Percentiles rank a stretch among this genome's conserved stretches.
Evolutionary conservation across 202 grass and related monocot genomes (phyloP).

Genomic region (Schoenoplectus triqueter): DNA sequence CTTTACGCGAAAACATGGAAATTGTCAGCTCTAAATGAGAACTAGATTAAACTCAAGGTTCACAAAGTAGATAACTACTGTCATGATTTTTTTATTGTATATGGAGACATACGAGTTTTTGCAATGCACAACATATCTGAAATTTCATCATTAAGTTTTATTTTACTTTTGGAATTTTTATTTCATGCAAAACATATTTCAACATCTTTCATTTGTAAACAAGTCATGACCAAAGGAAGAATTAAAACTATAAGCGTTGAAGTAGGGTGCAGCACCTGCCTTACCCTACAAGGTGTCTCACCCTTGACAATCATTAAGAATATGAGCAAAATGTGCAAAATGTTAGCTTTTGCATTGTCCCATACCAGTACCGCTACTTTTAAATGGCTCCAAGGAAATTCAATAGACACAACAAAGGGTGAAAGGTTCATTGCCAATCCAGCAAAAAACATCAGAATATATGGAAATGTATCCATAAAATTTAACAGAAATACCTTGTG

Average conservation of each 20-base stretch:
- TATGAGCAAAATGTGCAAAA: neutral
- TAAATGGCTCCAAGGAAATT: neutral
- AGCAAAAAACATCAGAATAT: constrained; percentile 1
- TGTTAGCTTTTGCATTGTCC: neutral
- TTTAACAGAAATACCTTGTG: constrained; percentile 73
- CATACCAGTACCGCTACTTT: neutral
- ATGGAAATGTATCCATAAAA: neutral
- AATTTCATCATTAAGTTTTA: neutral
- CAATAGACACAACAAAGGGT: neutral
- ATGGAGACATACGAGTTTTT: neutral
- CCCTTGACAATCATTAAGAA: neutral
- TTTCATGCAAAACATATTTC: neutral
- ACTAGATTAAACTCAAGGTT: neutral
- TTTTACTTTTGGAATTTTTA: neutral
- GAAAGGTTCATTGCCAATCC: neutral
- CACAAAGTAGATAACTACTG: neutral
- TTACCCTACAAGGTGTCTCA: neutral
- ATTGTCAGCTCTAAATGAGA: neutral
- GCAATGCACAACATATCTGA: neutral
- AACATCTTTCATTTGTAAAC: neutral
- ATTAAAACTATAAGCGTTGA: neutral
- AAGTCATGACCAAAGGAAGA: neutral
- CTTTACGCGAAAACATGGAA: neutral
- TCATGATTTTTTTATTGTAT: constrained; percentile 1
- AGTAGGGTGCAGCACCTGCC: neutral